Conservation (phyloP, 2,329 filamentous ascomycete species). For the Allantophomopsis cytisporea region DNA sequence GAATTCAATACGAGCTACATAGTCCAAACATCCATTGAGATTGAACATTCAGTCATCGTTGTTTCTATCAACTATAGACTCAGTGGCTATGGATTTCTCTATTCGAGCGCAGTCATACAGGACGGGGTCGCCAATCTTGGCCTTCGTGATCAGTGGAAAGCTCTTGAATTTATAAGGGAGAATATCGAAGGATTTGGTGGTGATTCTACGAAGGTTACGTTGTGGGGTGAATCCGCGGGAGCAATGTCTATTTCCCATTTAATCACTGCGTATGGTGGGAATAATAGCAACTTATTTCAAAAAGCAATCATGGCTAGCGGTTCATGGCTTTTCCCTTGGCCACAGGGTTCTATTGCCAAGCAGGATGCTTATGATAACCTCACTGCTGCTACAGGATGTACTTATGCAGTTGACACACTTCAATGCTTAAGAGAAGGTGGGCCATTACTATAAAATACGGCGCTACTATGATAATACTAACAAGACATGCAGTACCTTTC, state of each 20-base stretch:
- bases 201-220: constrained; percentile 59
- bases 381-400: constrained; percentile 2
- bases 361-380: constrained; percentile 1
- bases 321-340: too few species aligned
- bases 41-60: constrained; percentile 12
- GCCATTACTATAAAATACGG: too few species aligned
- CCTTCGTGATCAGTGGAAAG: constrained; percentile 24
- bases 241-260: constrained; percentile 31
- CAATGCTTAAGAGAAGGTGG: constrained; percentile 6
- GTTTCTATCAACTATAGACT: constrained; percentile 30
- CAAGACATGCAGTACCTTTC: constrained; percentile 4
- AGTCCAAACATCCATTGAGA: constrained; percentile 27
- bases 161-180: constrained; percentile 25
- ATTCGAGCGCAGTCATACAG: constrained; percentile 32
- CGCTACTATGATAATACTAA: too few species aligned
- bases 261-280: constrained; percentile 32
- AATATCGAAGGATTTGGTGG: constrained; percentile 62
- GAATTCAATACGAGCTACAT: constrained; percentile 25
- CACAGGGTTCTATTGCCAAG: too few species aligned
- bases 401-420: not conserved
- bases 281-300: constrained; percentile 29
- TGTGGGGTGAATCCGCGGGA: constrained; percentile 57
- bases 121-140: not conserved
- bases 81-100: constrained; percentile 53
- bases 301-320: constrained; percentile 6